Base-by-base conservation (phyloP, 306 rosid genomes). In the Canavalia gladiata region DNA sequence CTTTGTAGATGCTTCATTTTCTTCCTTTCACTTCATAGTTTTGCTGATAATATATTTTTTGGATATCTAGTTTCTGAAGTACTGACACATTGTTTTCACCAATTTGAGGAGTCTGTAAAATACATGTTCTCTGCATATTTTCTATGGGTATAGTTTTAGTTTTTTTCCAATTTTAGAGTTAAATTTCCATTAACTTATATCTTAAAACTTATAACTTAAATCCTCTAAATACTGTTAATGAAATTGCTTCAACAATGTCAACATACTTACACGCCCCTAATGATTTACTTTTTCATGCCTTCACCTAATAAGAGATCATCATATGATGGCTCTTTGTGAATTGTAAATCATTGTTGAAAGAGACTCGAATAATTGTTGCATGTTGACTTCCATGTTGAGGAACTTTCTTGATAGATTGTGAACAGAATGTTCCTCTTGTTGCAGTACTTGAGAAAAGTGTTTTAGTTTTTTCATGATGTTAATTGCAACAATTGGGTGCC, bases 381-480 rank as follows among this genome's bases (percentile, higher is more conserved):
- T 51, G 54, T 25, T 60, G 35, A 75, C 71, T 34, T 34, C 55
- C 47, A 25, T 55, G 73, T 60, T 39, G 9, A 6, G 54, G 51
- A 69, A n/a, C 29, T 37, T 49, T 56, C 47, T 47, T 30, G 5
- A 34, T 78, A 34, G 41, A 3, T 25, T 35, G 46, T 78, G 81
- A 66, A 39, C 56, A 49, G 66, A 78, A 74, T 18, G 29, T 49
- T 41, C 46, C 8, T 64, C 74, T 13, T 54, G 29, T 77, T 41
- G 54, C 13, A 46, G 72, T 68, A 30, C 39, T 41, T 35, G 56
- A 41, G n/a, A 31, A 0, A 25, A 2, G 0, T 63, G 6, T 47
- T 50, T 6, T 58, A 41, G 25, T 18, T 55, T 60, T 82, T 18
- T 9, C 81, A 55, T 57, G 72, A 43, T 34, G 50, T 67, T 83